Evolutionary conservation across 208 protist species (phyloP), one percentile per base, ranked within the genome.

Genomic region (Trypanosomatidae sp.): DNA sequence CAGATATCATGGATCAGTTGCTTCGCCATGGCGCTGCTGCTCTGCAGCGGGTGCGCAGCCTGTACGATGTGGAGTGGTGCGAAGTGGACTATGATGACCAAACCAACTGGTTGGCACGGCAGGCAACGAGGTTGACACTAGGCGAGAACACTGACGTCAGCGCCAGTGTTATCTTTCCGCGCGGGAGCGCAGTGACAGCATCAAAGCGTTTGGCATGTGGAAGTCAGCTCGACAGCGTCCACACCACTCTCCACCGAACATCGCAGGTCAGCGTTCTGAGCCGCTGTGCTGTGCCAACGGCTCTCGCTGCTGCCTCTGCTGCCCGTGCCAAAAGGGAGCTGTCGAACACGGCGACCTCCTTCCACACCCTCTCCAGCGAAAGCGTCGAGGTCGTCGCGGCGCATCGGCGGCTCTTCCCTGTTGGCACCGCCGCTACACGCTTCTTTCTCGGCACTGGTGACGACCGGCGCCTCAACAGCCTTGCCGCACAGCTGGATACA

Each of bases 401-500:
- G 22, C 60, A 46, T 41, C 76, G 76, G 62, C 71, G 71, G 19
- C 76, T 85, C 41, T 55, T 59, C 39, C 82, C 85, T 0, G 59
- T 92, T 13, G 70, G 87, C 13, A 78, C 86, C 49, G 84, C 85
- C 28, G 80, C 77, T 25, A 47, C 72, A 17, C 88, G 89, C 74
- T 85, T 82, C 43, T 87, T 91, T 60, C 69, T 50, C n/a, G 64
- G 76, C 59, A 84, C 80, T 3, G 82, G 80, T 36, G 65, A 86
- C 43, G 79, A 85, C 66, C 28, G 49, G 0, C 69, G 47, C 12
- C 71, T 90, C 36, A 92, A 92, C 78, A 69, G 60, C 43, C 76
- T 90, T 59, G 82, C 84, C 68, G 85, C 87, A 28, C 67, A 77
- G 30, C 76, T 95, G 59, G 82, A 89, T 39, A 65, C 76, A 4